Base-by-base conservation (phyloP, 495 filamentous ascomycete species). In the Cetradonia linearis region DNA sequence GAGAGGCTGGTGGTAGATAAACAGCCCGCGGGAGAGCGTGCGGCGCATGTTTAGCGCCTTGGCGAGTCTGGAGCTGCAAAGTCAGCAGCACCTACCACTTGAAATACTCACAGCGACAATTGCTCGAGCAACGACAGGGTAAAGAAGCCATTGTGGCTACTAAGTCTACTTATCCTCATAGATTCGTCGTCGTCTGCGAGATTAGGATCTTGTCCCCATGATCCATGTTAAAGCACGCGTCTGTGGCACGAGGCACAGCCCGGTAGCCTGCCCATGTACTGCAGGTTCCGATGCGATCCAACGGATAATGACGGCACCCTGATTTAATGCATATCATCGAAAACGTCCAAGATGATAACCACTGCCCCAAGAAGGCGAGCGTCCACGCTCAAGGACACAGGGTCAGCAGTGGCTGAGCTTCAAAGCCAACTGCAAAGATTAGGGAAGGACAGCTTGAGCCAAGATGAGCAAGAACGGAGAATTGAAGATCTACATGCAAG, bases 1-100 rank as follows among this genome's bases (percentile, higher is more conserved):
- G 72, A 70, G 72, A 70, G 60, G 64, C 54, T 30, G 48, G 47
- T 31, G 20, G 14, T 46, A 42, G 33, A 42, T 42, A 38, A 38
- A n/a, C n/a, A n/a, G n/a, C n/a, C n/a, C n/a, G n/a, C n/a, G n/a
- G n/a, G n/a, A n/a, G n/a, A n/a, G n/a, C n/a, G n/a, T n/a, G n/a
- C n/a, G n/a, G n/a, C n/a, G n/a, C n/a, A n/a, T n/a, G n/a, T n/a
- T 42, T 42, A 42, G 46, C 25, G 57, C 36, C 58, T 60, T 44
- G 58, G 58, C 58, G 9, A 53, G 20, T 23, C 42, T 46, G 20
- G 25, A 53, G 47, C 18, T 53, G 46, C 33, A 31, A 34, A n/a
- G 20, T 58, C n/a, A 46, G 30, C 50, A 54, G 31, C 50, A 5
- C 18, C 16, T 30, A 53, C 18, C 18, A 49, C 16, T 11, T 13